phyloP scores from a whole-genome alignment of 1,284 basidiomycete species.

The Malassezia sp. region DNA sequence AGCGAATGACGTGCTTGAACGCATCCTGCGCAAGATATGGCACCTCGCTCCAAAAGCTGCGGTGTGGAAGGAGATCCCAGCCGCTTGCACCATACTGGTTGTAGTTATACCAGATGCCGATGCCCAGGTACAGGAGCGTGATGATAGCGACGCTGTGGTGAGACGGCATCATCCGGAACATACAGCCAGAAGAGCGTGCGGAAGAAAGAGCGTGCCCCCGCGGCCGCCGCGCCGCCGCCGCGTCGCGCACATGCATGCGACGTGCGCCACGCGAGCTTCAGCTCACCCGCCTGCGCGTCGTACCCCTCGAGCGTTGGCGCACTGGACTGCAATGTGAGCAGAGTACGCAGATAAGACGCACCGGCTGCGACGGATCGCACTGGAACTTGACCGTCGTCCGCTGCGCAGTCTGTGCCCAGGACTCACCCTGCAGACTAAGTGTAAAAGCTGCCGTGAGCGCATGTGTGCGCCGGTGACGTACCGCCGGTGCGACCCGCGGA shows the following conservation, averaged over 20 bases:
- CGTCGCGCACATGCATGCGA: background rate
- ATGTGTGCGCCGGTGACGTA: no score
- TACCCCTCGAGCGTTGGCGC: background rate
- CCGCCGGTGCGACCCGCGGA: no score
- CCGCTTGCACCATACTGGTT: slow-evolving; percentile 34
- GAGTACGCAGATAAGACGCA: no score
- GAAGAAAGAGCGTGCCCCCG: no score
- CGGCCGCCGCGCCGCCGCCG: background rate
- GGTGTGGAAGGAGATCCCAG: slow-evolving; percentile 37
- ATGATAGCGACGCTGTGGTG: slow-evolving; percentile 10
- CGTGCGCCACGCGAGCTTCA: background rate
- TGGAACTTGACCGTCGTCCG: background rate
- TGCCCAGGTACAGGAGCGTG: slow-evolving; percentile 22
- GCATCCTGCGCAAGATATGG: slow-evolving; percentile 27
- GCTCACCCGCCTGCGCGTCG: background rate
- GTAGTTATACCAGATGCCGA: slow-evolving; percentile 35
- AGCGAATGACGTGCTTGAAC: slow-evolving; percentile 21
- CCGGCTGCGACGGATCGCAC: no score
- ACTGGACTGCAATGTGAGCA: background rate
- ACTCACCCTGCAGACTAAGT: background rate
- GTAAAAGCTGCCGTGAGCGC: background rate
- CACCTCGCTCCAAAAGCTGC: slow-evolving; percentile 35
- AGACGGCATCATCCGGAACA: background rate
- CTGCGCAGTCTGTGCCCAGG: background rate
- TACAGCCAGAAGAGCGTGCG: background rate